A percentile compares a stretch with the other conserved stretches of the same genome.
Conservation (phyloP, 164 flowering plant genomes). For the Magnolia changhungtana region DNA sequence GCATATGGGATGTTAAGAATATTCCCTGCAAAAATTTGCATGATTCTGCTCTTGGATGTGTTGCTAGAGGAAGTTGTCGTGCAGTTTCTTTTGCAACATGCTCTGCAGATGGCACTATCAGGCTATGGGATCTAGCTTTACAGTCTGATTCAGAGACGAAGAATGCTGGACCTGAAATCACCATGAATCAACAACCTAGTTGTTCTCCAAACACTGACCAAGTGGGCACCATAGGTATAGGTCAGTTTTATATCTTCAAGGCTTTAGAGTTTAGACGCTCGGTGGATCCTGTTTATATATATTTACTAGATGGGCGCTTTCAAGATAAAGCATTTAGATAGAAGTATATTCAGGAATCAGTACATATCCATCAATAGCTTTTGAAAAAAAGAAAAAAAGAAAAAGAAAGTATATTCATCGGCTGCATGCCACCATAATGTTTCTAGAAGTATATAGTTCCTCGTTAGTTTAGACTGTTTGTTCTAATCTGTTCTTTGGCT, state of each 20-base stretch:
- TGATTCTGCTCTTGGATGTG: slow-evolving; percentile 58
- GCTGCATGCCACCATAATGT: too few species aligned
- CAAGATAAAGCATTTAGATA: too few species aligned
- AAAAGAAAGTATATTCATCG: too few species aligned
- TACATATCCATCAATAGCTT: too few species aligned
- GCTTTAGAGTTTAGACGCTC: background rate
- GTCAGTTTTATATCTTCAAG: slow-evolving; percentile 21
- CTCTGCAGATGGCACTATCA: slow-evolving; percentile 70
- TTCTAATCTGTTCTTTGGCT: too few species aligned
- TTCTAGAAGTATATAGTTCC: too few species aligned
- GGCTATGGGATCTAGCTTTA: slow-evolving; percentile 63
- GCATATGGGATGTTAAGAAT: slow-evolving; percentile 75
- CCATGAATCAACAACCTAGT: slow-evolving; percentile 5
- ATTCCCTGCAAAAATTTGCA: slow-evolving; percentile 61
- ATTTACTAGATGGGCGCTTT: background rate
- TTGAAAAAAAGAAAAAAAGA: too few species aligned
- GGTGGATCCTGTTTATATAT: background rate
- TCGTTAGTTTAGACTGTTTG: too few species aligned
- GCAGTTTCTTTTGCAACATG: slow-evolving; percentile 81
- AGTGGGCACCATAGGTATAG: slow-evolving; percentile 32
- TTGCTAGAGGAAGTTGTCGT: slow-evolving; percentile 60
- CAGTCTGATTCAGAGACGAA: slow-evolving; percentile 23
- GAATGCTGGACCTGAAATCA: slow-evolving; percentile 12
- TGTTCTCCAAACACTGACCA: slow-evolving; percentile 18
- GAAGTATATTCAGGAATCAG: too few species aligned